Conservation (phyloP, 441 rosid species). For the Pelargonium cotyledonis region DNA sequence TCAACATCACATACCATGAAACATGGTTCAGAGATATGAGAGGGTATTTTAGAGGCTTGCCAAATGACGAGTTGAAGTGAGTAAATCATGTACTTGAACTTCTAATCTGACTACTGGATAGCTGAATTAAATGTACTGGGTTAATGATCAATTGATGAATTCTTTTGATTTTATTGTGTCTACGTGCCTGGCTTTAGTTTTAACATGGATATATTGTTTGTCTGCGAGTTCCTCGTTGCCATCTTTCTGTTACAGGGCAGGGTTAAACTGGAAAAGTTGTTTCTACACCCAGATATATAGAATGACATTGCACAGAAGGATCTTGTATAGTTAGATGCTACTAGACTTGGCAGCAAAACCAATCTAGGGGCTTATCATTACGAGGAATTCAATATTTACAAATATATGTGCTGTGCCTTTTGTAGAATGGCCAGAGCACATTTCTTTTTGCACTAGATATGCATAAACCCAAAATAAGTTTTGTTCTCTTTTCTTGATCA, state of each 20-base stretch:
- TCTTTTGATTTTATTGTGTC: neutral
- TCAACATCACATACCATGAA: slow-evolving; percentile 46
- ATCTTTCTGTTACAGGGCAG: no score
- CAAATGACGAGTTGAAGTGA: slow-evolving; percentile 81
- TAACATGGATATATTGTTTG: neutral
- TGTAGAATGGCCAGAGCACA: neutral
- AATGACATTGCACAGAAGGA: no score
- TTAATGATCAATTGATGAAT: neutral
- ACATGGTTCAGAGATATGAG: slow-evolving; percentile 68
- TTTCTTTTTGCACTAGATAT: neutral
- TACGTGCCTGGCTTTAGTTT: neutral
- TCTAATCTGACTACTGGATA: neutral
- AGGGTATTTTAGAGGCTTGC: slow-evolving; percentile 68
- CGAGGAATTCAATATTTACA: neutral
- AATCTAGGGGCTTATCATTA: neutral
- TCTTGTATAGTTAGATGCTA: neutral
- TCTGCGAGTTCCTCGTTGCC: neutral
- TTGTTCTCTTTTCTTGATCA: neutral
- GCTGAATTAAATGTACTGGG: slow-evolving; percentile 5
- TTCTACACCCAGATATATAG: no score
- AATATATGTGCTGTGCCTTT: neutral
- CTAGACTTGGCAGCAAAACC: neutral
- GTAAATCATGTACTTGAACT: slow-evolving; percentile 25
- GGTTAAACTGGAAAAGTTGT: no score
- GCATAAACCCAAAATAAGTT: neutral